Evolutionary conservation across 1,139 yeast species (phyloP), one percentile per base, ranked within the genome.

Genomic region (Arxiozyma telluris): DNA sequence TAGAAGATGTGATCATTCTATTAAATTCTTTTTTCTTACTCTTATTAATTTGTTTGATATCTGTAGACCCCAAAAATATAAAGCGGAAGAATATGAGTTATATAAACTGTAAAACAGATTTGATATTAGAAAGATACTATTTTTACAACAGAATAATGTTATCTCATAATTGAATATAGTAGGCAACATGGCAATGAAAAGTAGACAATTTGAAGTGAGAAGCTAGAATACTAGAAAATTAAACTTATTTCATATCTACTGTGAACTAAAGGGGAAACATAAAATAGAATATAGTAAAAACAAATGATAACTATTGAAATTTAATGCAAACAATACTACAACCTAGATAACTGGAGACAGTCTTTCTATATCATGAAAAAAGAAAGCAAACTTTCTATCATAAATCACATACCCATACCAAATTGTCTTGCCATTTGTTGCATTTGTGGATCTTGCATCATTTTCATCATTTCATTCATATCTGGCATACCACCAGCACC

Each of bases 401-500:
- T 27, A 47, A 30, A 39, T 45, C 53, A 60, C 61, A 60, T 58
- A 42, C 68, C 68, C 65, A 64, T 60, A 44, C 71, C 87, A 64
- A 86, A 83, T 64, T 83, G 87, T 67, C 80, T 78, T 84, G 87
- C 86, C 88, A 86, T 82, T 64, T 83, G 82, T 68, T 84, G 86
- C 83, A 86, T 79, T 64, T 76, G 79, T 15, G 94, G 94, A 66
- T 85, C 84, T 66, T 75, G 79, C 76, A 82, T 79, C 84, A 70
- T 71, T 54, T 78, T 79, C 81, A 79, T 79, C 76, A 80, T 72
- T 53, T 78, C 76, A 52, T 76, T 72, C 77, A 79, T 77, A 58
- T 70, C 71, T 41, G 75, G 76, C 75, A 73, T 71, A 46, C 74
- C 74, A 45, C 72, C 74, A 20, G 73, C 73, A 52, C 75, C 73